Conservation (phyloP, 169 alveolate genomes). For the Plasmodium blacklocki region DNA sequence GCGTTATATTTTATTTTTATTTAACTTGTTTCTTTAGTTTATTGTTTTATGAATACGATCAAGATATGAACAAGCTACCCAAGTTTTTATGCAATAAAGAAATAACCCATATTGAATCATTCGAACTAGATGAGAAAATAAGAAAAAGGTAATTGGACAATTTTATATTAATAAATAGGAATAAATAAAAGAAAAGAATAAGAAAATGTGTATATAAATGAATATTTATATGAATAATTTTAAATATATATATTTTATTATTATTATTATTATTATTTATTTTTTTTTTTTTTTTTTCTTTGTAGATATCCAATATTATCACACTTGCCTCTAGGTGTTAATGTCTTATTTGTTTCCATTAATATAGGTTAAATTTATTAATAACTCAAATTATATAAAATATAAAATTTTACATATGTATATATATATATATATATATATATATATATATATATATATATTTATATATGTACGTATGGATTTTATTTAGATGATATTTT, state of each 20-base stretch:
- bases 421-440: neutral
- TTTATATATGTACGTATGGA: neutral
- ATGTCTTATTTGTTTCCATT: constrained; percentile 40
- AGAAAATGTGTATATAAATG: neutral
- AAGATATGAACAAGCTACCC: constrained; percentile 47
- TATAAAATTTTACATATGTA: too few relatives aligned
- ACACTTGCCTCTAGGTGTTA: constrained; percentile 52
- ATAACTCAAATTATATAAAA: too few relatives aligned
- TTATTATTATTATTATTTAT: neutral
- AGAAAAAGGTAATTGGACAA: constrained; percentile 30
- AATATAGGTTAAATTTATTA: constrained; percentile 22
- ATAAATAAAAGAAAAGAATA: neutral
- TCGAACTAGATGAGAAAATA: constrained; percentile 51
- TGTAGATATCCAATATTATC: constrained; percentile 33
- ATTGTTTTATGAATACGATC: constrained; percentile 43
- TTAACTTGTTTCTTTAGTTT: constrained; percentile 4
- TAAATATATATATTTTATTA: neutral
- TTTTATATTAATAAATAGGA: too few relatives aligned
- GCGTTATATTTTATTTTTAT: neutral
- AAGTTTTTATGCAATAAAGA: constrained; percentile 43
- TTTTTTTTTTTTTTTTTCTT: constrained; percentile 8
- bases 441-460: neutral
- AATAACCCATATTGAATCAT: constrained; percentile 58
- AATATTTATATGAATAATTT: neutral
- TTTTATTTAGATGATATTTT: constrained; percentile 29